Conservation (phyloP, 2,329 filamentous ascomycete genomes). For the Botrytis paeoniae region DNA sequence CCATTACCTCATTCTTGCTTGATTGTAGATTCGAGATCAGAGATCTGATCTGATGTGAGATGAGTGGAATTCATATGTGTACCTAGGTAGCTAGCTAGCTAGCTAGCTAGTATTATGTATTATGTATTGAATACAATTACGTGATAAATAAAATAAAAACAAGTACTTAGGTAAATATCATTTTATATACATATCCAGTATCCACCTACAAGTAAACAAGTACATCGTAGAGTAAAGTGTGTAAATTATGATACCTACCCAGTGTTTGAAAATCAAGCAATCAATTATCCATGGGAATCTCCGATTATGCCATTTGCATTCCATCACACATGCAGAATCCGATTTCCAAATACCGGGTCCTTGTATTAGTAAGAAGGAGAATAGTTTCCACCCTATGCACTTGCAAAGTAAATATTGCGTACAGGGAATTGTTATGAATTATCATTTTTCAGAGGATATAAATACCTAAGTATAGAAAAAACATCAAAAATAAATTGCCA, state of each 20-base stretch:
- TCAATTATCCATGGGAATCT: no score
- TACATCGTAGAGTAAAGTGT: neutral
- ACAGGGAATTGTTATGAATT: neutral
- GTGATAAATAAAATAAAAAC: no score
- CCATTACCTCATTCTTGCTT: neutral
- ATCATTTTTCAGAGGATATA: no score
- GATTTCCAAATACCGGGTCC: neutral
- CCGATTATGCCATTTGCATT: no score
- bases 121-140: no score
- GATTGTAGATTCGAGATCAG: neutral
- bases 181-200: neutral
- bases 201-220: neutral
- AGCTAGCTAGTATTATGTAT: no score
- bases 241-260: neutral
- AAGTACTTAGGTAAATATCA: neutral
- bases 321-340: no score
- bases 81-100: neutral
- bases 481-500: neutral
- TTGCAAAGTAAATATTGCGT: no score
- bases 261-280: no score
- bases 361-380: neutral
- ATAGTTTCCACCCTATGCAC: neutral
- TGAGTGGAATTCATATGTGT: neutral
- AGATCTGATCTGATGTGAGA: neutral
- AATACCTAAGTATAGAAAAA: neutral